These are phyloP conservation scores for Pichia cephalocereana DNA, from an alignment of 805 yeast genomes.

Conservation along the genomic window DNA sequence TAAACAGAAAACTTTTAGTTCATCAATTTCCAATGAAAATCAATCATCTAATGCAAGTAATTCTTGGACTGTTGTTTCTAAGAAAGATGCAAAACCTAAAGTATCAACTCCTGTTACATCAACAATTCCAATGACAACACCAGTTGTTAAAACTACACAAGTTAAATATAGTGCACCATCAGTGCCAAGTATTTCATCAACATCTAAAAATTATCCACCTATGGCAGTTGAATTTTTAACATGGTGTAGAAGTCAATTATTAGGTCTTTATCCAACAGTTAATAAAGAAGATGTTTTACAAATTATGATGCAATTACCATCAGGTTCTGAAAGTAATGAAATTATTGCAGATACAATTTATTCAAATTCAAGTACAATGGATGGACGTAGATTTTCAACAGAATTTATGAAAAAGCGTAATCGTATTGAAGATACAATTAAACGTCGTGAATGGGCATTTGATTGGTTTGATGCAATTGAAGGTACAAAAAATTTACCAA, in stretches of 20 bases:
- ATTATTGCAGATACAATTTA: constrained; percentile 90
- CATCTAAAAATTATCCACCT: constrained; percentile 15
- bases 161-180: constrained; percentile 6
- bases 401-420: constrained; percentile 78
- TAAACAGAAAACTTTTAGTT: neutral
- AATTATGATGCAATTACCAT: constrained; percentile 72
- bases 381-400: constrained; percentile 87
- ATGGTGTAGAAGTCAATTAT: constrained; percentile 66
- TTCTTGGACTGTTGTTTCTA: constrained; percentile 31
- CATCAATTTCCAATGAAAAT: neutral
- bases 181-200: constrained; percentile 25
- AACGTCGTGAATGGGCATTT: constrained; percentile 32
- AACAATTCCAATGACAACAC: neutral
- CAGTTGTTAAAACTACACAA: neutral
- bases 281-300: constrained; percentile 71
- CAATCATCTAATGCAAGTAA: neutral
- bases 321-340: constrained; percentile 64
- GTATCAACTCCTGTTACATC: constrained; percentile 9
- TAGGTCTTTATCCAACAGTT: constrained; percentile 63
- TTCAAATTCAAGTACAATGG: constrained; percentile 81
- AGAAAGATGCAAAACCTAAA: constrained; percentile 27
- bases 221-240: constrained; percentile 52
- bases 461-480: constrained; percentile 64
- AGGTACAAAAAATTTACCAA: constrained; percentile 5
- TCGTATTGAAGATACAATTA: constrained; percentile 53